Percentiles rank a stretch among this genome's conserved stretches.
These are phyloP conservation scores for Aspergillus candidus DNA, from an alignment of 2,329 filamentous ascomycete genomes.

Conservation along the genomic window DNA sequence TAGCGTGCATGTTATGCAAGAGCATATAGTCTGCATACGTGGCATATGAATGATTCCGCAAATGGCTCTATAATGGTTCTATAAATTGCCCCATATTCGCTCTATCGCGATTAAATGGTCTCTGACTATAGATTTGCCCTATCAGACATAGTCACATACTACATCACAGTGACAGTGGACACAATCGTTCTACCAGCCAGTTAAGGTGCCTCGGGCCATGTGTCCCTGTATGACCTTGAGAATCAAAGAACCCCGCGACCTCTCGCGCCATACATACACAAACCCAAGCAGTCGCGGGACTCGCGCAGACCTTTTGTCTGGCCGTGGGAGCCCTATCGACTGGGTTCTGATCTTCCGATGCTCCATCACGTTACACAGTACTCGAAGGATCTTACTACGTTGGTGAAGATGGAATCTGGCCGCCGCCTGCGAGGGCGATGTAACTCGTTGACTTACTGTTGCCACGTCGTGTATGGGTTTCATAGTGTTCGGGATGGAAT, in stretches of 20 bases:
- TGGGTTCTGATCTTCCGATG: conserved; percentile 13
- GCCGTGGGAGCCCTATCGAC: conserved; percentile 15
- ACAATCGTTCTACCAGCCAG: no score
- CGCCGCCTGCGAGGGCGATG: conserved; percentile 6
- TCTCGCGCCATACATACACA: conserved; percentile 18
- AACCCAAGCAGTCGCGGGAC: conserved; percentile 8
- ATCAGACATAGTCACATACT: no score
- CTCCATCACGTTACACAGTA: conserved; percentile 12
- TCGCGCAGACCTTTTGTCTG: conserved; percentile 9
- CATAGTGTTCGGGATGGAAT: neutral
- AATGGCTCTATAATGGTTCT: no score
- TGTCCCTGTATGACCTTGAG: no score
- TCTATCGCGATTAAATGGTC: no score
- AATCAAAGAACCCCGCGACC: conserved; percentile 9
- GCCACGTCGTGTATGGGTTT: neutral
- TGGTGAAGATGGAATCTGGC: conserved; percentile 9
- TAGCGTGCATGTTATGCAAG: no score
- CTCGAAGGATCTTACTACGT: conserved; percentile 1
- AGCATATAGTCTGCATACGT: no score
- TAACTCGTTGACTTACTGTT: conserved; percentile 4
- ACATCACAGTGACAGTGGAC: no score
- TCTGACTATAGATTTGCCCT: no score
- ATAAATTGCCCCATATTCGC: no score
- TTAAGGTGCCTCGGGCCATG: no score
- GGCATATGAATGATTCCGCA: no score